Percentiles rank a stretch among this genome's conserved stretches.
phyloP scores from a whole-genome alignment of 345 rosid species.

The Bretschneidera sinensis region DNA sequence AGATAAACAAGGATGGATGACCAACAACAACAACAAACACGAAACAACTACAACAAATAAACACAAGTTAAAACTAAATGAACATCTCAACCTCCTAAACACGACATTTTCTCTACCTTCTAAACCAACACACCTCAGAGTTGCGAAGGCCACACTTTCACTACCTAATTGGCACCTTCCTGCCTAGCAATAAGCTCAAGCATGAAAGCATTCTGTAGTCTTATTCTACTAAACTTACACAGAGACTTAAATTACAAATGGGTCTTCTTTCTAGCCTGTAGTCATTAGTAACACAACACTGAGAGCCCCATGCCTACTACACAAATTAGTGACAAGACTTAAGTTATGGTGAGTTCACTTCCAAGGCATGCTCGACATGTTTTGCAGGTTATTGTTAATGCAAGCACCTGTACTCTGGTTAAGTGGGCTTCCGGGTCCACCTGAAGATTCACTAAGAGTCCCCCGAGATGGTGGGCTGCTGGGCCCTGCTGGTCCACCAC shows the following conservation, averaged over 20 bases:
- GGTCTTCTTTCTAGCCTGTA: slow-evolving; percentile 3
- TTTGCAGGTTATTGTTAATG: slow-evolving; percentile 39
- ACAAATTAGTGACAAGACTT: slow-evolving; percentile 15
- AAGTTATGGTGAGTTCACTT: slow-evolving; percentile 26
- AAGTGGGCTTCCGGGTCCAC: slow-evolving; percentile 53
- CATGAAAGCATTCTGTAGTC: slow-evolving; percentile 13
- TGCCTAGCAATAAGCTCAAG: slow-evolving; percentile 3
- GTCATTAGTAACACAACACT: slow-evolving; percentile 13
- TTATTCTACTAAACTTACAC: slow-evolving; percentile 14
- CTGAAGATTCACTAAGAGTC: slow-evolving; percentile 55
- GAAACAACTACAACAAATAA: neutral
- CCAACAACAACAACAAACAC: too few relatives aligned
- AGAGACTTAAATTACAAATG: slow-evolving; percentile 15
- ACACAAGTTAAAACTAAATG: neutral
- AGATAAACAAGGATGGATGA: too few relatives aligned
- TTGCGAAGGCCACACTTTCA: neutral
- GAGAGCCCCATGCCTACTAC: slow-evolving; percentile 19
- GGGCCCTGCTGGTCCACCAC: slow-evolving; percentile 21
- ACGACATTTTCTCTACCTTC: too few relatives aligned
- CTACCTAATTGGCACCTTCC: slow-evolving; percentile 14
- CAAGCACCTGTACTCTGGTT: slow-evolving; percentile 50
- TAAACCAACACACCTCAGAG: too few relatives aligned
- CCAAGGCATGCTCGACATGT: slow-evolving; percentile 49
- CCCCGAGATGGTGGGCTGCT: slow-evolving; percentile 58
- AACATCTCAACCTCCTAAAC: too few relatives aligned